Conservation (phyloP, 1,139 yeast species). For the Geotrichum reessii region DNA sequence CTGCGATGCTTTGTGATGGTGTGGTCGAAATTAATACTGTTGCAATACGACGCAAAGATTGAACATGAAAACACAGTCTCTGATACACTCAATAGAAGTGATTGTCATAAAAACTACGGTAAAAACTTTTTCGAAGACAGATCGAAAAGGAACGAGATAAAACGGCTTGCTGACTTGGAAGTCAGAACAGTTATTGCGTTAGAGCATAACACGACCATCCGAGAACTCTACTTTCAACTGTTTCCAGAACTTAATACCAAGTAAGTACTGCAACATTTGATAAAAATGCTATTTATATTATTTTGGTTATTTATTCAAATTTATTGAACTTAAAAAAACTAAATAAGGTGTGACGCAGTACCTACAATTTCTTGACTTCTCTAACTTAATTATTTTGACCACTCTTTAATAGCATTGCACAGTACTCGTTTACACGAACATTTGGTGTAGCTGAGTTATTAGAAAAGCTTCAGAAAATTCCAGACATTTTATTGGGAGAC, state of each 20-base stretch:
- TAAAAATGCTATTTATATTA: no score
- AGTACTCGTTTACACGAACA: constrained; percentile 16
- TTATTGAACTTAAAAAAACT: no score
- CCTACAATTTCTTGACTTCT: background rate
- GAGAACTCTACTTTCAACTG: constrained; percentile 17
- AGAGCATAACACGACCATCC: constrained; percentile 19
- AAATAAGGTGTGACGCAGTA: background rate
- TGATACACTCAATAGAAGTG: background rate
- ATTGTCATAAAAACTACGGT: background rate
- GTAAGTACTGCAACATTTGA: constrained; percentile 2
- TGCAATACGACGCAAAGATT: constrained; percentile 7
- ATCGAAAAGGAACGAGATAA: background rate
- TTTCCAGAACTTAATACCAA: constrained; percentile 17
- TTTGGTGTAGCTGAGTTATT: constrained; percentile 14
- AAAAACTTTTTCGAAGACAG: background rate
- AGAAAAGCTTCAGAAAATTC: constrained; percentile 7
- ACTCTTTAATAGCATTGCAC: constrained; percentile 11
- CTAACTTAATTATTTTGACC: background rate
- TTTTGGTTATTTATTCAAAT: no score
- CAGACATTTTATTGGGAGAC: constrained; percentile 11
- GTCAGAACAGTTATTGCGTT: constrained; percentile 15
- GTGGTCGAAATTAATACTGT: constrained; percentile 15
- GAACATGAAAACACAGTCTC: background rate
- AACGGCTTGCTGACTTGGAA: constrained; percentile 5
- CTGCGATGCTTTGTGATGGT: constrained; percentile 17